These are phyloP conservation scores for Trichoderma polysporum DNA, from an alignment of 2,329 filamentous ascomycete genomes.

Conservation along the genomic window DNA sequence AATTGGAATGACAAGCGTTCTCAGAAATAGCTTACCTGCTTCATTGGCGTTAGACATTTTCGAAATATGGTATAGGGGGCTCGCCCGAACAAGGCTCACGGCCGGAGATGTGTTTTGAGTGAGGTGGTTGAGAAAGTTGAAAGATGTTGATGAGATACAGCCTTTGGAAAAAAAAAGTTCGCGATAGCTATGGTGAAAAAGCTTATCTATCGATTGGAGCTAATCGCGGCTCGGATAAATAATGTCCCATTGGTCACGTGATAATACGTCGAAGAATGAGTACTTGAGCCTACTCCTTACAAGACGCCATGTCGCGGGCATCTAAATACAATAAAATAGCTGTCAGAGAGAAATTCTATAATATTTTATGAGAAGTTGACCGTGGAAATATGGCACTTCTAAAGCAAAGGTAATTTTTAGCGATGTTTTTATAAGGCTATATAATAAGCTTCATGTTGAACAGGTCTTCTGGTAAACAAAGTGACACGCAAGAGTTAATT, in stretches of 20 bases:
- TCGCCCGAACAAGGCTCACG: slow-evolving; percentile 54
- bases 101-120: slow-evolving; percentile 37
- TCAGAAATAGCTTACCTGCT: slow-evolving; percentile 1
- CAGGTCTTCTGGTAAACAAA: too few species aligned
- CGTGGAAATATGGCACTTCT: too few species aligned
- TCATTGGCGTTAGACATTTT: slow-evolving; percentile 19
- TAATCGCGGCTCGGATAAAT: not conserved
- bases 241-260: not conserved
- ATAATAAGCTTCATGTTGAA: too few species aligned
- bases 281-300: too few species aligned
- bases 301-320: too few species aligned
- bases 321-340: too few species aligned
- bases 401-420: too few species aligned
- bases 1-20: not conserved
- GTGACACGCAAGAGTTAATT: too few species aligned
- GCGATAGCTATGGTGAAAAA: slow-evolving; percentile 8
- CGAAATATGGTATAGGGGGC: slow-evolving; percentile 27
- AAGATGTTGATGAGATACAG: slow-evolving; percentile 1
- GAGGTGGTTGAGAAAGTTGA: slow-evolving; percentile 22
- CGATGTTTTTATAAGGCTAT: too few species aligned
- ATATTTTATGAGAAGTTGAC: too few species aligned
- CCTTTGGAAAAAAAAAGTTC: not conserved
- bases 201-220: slow-evolving; percentile 3
- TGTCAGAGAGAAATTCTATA: too few species aligned
- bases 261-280: too few species aligned